These are phyloP conservation scores for Pythium utonaiense DNA, from an alignment of 352 stramenopile genomes.

Conservation along the genomic window DNA sequence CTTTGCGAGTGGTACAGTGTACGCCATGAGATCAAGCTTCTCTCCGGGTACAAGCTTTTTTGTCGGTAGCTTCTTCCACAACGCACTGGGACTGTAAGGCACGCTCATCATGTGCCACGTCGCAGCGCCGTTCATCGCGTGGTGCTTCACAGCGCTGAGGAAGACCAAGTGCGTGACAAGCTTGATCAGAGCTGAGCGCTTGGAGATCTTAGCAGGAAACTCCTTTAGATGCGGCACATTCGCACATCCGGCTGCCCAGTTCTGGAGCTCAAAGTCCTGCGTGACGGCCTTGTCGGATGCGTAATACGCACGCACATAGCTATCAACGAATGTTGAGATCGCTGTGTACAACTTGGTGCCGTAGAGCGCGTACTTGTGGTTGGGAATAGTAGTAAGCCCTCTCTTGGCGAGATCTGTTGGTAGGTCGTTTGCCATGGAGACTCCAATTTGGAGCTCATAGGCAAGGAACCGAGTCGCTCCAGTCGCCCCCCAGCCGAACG, in stretches of 20 bases:
- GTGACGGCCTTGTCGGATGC: slow-evolving; percentile 17
- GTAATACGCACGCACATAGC: slow-evolving; percentile 40
- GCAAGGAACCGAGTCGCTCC: slow-evolving; percentile 27
- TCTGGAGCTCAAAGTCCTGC: slow-evolving; percentile 42
- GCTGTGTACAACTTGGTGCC: background rate
- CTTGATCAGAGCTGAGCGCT: slow-evolving; percentile 16
- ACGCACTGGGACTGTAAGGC: slow-evolving; percentile 8
- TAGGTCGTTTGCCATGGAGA: slow-evolving; percentile 10
- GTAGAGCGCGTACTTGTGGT: slow-evolving; percentile 19
- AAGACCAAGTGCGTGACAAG: slow-evolving; percentile 42
- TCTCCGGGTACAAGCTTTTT: slow-evolving; percentile 2
- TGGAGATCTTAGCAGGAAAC: slow-evolving; percentile 26
- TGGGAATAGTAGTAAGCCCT: slow-evolving; percentile 16
- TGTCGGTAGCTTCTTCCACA: slow-evolving; percentile 21
- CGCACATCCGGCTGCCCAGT: slow-evolving; percentile 30
- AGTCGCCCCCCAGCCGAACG: slow-evolving; percentile 33
- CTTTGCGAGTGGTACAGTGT: background rate
- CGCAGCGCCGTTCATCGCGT: slow-evolving; percentile 39
- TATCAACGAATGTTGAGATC: slow-evolving; percentile 34
- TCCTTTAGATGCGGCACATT: slow-evolving; percentile 26
- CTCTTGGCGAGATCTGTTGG: slow-evolving; percentile 4
- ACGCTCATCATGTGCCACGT: slow-evolving; percentile 31
- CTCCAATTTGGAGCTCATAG: slow-evolving; percentile 17
- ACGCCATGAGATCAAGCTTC: slow-evolving; percentile 4
- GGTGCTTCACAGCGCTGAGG: slow-evolving; percentile 37